These are phyloP conservation scores for Chaetoceros tenuissimus DNA, from an alignment of 108 stramenopile genomes.

Conservation along the genomic window DNA sequence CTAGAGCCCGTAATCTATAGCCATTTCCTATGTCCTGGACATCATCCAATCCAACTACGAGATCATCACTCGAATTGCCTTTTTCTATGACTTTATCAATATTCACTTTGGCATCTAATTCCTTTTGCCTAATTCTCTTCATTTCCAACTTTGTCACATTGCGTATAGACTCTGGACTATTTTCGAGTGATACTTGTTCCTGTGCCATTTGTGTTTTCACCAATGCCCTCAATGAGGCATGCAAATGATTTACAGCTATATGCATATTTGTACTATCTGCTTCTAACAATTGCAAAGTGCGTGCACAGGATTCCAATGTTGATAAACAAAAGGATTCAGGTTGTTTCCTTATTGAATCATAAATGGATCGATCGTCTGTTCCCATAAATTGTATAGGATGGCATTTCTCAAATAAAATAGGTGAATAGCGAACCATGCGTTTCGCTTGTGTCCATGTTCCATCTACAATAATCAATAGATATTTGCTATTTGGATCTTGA, in stretches of 20 bases:
- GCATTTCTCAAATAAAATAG: slow-evolving; percentile 24
- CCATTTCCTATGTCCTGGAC: too few species aligned
- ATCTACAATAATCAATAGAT: slow-evolving; percentile 36
- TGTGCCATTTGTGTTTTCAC: slow-evolving; percentile 21
- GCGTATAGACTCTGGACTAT: slow-evolving; percentile 5
- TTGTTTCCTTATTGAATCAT: slow-evolving; percentile 40
- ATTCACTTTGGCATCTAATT: too few species aligned
- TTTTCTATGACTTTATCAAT: too few species aligned
- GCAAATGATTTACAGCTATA: slow-evolving; percentile 10
- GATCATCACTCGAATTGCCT: too few species aligned
- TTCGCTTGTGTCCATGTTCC: slow-evolving; percentile 56
- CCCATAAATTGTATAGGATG: slow-evolving; percentile 31
- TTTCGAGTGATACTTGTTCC: slow-evolving; percentile 1
- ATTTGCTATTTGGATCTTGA: slow-evolving; percentile 2
- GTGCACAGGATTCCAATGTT: slow-evolving; percentile 41
- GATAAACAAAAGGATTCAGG: slow-evolving; percentile 45
- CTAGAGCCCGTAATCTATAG: slow-evolving; percentile 7
- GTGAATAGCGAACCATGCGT: slow-evolving; percentile 42
- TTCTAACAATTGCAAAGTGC: slow-evolving; percentile 24
- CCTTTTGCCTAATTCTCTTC: too few species aligned
- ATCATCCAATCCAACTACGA: too few species aligned
- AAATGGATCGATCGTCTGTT: slow-evolving; percentile 21
- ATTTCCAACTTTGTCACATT: slow-evolving; percentile 9
- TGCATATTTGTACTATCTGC: slow-evolving; percentile 4
- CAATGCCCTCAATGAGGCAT: slow-evolving; percentile 6